Evolutionary conservation across 768 basidiomycete species (phyloP), one percentile per base, ranked within the genome.

Genomic region (Termitomyces sp.): DNA sequence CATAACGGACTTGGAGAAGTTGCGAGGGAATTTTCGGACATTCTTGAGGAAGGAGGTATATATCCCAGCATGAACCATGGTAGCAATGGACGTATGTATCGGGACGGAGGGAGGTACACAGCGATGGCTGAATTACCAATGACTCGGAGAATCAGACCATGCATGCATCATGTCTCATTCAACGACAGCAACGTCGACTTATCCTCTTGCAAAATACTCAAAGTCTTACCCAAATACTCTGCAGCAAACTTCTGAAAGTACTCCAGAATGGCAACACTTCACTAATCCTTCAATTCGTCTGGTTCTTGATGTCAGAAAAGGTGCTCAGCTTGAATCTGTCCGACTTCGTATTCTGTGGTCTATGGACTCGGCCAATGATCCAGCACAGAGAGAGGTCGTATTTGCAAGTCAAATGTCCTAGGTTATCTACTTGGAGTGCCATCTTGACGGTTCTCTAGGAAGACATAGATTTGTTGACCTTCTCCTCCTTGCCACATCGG

Each of bases 241-340:
- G 10, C 65, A 72, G 37, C 45, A 44, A 48, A 62, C 66, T 33
- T 43, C 64, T 22, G 67, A 71, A 34, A 59, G 37, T 18, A 70
- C 76, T 34, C 65, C 76, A 2, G 88, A 89, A 67, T 92, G 90
- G 90, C 87, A 90, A 65, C 89, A 91, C 66, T 91, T 86, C 64
- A 80, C 81, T 20, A 89, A 91, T 63, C 89, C 90, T 1, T 69
- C 78, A 50, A 81, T 92, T 57, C 79, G 74, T 39, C 78, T 91
- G 32, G 70, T 81, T 24, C 75, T 92, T 32, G 88, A 92, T 66
- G 75, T 79, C 34, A 83, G 75, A 62, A 85, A 79, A 67, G 71
- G 74, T 14, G 77, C 76, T 22, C 78, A 79, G 39, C 75, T 88
- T 4, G 82, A 85, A 60, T 89, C 87, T 44, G 82, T 88, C 61